A percentile compares a stretch with the other conserved stretches of the same genome.
phyloP scores from a whole-genome alignment of 202 grass and related monocot genomes.

The Cymbopogon flexuosus region DNA sequence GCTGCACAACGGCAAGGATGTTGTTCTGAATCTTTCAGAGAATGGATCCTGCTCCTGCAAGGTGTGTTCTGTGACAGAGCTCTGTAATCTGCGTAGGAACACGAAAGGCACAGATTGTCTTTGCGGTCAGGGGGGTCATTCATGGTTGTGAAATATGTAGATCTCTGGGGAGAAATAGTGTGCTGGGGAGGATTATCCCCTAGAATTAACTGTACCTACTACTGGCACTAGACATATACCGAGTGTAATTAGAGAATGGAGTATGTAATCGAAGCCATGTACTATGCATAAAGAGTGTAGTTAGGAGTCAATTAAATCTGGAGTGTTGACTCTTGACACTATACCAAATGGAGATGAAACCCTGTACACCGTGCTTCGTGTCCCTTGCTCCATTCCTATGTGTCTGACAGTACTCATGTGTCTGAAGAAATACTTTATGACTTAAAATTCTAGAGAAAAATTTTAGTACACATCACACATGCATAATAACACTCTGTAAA shows the following conservation, averaged over 20 bases:
- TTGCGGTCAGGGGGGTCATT: neutral
- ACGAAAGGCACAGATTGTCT: neutral
- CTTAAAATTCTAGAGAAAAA: neutral
- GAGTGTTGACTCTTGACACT: neutral
- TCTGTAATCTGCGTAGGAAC: neutral
- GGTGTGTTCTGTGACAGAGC: neutral
- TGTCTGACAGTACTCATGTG: neutral
- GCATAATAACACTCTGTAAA: neutral
- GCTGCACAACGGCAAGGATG: neutral
- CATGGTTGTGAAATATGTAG: neutral
- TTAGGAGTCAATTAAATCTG: neutral
- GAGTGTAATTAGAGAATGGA: constrained; percentile 23
- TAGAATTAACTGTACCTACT: constrained; percentile 26
- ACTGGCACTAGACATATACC: neutral
- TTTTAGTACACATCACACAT: neutral
- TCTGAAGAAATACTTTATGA: neutral
- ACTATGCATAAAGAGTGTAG: neutral
- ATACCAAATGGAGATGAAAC: neutral
- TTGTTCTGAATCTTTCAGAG: neutral
- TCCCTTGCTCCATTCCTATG: neutral
- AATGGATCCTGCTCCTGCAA: neutral
- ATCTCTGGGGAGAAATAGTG: constrained; percentile 10
- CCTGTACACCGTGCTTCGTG: neutral
- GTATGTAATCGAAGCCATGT: neutral
- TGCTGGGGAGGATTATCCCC: neutral